Evolutionary conservation across 2,329 filamentous ascomycete genomes (phyloP).

Genomic region (Leptographium procerum): DNA sequence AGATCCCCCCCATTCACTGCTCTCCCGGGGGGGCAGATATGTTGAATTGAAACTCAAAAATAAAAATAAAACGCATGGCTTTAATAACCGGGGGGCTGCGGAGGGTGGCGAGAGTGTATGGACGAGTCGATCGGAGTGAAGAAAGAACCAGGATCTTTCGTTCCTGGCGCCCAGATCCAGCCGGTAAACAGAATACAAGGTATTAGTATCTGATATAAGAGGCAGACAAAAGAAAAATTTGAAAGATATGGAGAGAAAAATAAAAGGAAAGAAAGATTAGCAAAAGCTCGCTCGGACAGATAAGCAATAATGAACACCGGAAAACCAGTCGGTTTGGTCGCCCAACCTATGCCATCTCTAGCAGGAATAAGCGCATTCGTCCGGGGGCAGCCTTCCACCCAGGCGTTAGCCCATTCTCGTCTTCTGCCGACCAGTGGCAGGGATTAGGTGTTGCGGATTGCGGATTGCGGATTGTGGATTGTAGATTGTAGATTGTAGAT

Average conservation of each 20-base stretch:
- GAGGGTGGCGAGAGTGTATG: background rate
- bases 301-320: background rate
- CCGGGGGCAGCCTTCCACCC: background rate
- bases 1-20: background rate
- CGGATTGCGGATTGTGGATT: background rate
- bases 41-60: background rate
- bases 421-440: background rate
- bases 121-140: background rate
- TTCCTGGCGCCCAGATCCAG: background rate
- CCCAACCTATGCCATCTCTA: constrained; percentile 3
- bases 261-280: background rate
- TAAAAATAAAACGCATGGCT: background rate
- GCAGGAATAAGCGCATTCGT: background rate
- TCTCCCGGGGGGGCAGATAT: background rate
- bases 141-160: too few species aligned
- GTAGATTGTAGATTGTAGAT: background rate
- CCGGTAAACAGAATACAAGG: background rate
- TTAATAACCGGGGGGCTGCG: background rate
- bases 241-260: background rate
- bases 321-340: background rate
- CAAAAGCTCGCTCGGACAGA: background rate
- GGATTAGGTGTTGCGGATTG: background rate
- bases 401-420: background rate
- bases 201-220: background rate
- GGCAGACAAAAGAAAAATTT: background rate